Percentiles rank a stretch among this genome's conserved stretches.
Evolutionary conservation across 345 rosid genomes (phyloP).

Genomic region (Anastatica hierochuntica): DNA sequence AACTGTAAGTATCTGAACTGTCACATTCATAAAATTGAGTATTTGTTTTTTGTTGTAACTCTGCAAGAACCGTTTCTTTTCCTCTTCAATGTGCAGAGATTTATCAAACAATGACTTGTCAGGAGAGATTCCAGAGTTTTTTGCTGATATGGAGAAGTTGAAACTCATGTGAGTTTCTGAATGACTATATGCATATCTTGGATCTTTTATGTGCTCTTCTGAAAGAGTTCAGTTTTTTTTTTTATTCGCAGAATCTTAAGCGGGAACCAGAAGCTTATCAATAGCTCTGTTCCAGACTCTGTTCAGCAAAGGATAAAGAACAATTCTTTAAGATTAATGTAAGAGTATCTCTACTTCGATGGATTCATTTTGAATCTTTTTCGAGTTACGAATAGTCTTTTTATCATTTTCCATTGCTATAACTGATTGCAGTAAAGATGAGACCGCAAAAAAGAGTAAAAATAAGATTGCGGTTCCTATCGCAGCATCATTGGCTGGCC

Average conservation of each 20-base stretch:
- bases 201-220: neutral
- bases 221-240: neutral
- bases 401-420: neutral
- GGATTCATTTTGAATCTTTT: too few relatives aligned
- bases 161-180: constrained; percentile 36
- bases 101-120: constrained; percentile 41
- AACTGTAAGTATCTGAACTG: constrained; percentile 27
- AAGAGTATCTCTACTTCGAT: neutral
- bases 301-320: neutral
- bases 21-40: too few relatives aligned
- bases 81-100: constrained; percentile 33
- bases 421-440: neutral
- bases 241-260: constrained; percentile 16
- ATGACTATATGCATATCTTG: neutral
- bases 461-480: neutral
- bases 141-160: constrained; percentile 27
- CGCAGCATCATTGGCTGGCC: constrained; percentile 1
- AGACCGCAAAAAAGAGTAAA: neutral
- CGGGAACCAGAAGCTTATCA: neutral
- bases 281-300: neutral
- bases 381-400: too few relatives aligned
- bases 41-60: too few relatives aligned
- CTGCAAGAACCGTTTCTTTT: neutral
- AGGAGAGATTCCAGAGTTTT: constrained; percentile 37
- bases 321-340: constrained; percentile 12